Base-by-base conservation (phyloP, 2,329 filamentous ascomycete genomes). In the Fusarium pseudoanthophilum region DNA sequence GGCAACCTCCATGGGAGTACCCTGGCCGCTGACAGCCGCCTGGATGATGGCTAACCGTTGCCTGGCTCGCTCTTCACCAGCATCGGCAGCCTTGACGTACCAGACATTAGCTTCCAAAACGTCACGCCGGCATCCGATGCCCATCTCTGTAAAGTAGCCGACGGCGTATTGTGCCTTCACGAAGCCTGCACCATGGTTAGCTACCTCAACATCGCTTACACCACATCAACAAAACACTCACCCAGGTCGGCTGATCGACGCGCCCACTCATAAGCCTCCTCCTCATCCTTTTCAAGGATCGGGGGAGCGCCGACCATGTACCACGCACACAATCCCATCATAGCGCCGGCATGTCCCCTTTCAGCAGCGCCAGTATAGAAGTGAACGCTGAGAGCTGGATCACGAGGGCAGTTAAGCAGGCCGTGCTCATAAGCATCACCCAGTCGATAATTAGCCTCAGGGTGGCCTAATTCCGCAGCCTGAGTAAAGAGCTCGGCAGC, bases 321-420 rank as follows among this genome's bases (percentile, higher is more conserved):
- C 96, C 96, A 99, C 16, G 96, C 96, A 83, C 96, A 99, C 14
- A 99, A 87, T 9, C 95, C 95, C 95, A 99, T 97, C 95, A 98
- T 98, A 53, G 95, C 95, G 53, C 91, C 89, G 0, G 95, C 87
- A 78, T 98, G 93, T 2, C 94, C 94, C 51, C 89, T 87, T 78
- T 97, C 93, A 5, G 96, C 96, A 18, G 96, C 95, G 32, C 92
- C 92, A 3, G 95, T 99, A 84, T 99, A 99, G 80, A 98, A 99
- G 82, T 99, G 96, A 15, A 99, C 95, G 73, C 95, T 98, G 60
- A 99, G 86, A 4, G 95, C 94, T 4, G 96, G 94, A 80, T 99
- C 96, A 59, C 92, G 91, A 2, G 96, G 96, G 79, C 96, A 99
- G 74, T 89, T 91, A 64, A 98, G 87, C 72, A 91, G 90, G 20